Percentiles rank a stretch among this genome's conserved stretches.
These are phyloP conservation scores for Neolecta irregularis DNA, from an alignment of 1,139 yeast genomes.

Conservation along the genomic window DNA sequence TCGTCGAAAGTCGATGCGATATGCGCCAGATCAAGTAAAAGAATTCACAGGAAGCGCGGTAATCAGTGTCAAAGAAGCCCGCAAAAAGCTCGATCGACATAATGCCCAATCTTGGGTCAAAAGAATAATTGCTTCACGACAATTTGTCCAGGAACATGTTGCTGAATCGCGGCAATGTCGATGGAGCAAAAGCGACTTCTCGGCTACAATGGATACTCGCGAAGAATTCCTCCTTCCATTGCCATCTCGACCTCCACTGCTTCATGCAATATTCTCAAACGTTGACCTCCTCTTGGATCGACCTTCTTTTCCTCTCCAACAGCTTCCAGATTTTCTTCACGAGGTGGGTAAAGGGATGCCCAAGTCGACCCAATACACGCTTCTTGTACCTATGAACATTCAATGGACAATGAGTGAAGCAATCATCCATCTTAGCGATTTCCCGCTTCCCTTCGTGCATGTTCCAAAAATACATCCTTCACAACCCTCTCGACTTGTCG, in stretches of 20 bases:
- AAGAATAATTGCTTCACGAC: too few species aligned
- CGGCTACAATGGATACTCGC: constrained; percentile 23
- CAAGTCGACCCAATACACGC: constrained; percentile 46
- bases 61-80: constrained; percentile 25
- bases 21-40: constrained; percentile 17
- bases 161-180: constrained; percentile 28
- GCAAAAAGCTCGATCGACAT: constrained; percentile 26
- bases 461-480: constrained; percentile 23
- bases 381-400: constrained; percentile 48
- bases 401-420: constrained; percentile 37
- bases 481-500: constrained; percentile 23
- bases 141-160: constrained; percentile 6
- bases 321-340: constrained; percentile 45
- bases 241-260: constrained; percentile 47
- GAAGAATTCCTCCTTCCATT: constrained; percentile 41
- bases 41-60: constrained; percentile 18
- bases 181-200: constrained; percentile 28
- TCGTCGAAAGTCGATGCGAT: constrained; percentile 9
- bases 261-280: constrained; percentile 41
- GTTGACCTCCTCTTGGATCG: constrained; percentile 39
- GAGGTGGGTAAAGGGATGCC: constrained; percentile 78
- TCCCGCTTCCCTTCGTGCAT: constrained; percentile 43
- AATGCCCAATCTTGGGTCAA: constrained; percentile 62
- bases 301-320: constrained; percentile 41
- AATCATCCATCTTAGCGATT: constrained; percentile 46